phyloP scores from a whole-genome alignment of 805 yeast species.

The Wickerhamomyces rabaulensis region DNA sequence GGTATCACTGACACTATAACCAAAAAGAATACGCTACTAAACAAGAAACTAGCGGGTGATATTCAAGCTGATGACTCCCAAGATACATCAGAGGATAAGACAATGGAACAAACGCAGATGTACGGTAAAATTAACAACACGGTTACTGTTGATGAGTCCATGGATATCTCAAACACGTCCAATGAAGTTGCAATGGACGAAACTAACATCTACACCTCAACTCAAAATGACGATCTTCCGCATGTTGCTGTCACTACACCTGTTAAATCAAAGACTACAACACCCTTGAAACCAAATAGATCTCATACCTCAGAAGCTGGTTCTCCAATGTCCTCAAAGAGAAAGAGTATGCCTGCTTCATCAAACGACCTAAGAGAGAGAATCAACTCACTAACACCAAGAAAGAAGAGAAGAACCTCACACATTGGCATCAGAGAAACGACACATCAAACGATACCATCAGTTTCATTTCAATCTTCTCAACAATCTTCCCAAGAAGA shows the following conservation, averaged over 20 bases:
- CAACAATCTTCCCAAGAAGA: slow-evolving; percentile 7
- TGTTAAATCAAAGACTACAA: slow-evolving; percentile 1
- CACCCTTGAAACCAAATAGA: slow-evolving; percentile 22
- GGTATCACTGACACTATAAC: slow-evolving; percentile 15
- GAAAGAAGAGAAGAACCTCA: slow-evolving; percentile 13
- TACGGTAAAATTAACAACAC: slow-evolving; percentile 5
- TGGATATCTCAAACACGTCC: neutral
- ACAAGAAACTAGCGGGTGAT: slow-evolving; percentile 6
- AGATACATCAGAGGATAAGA: neutral
- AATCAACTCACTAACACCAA: slow-evolving; percentile 23
- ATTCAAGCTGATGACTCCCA: neutral
- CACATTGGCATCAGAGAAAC: neutral
- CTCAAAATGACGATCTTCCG: neutral
- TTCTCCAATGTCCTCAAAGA: slow-evolving; percentile 23
- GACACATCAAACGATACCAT: neutral
- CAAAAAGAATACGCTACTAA: slow-evolving; percentile 15
- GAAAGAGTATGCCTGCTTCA: slow-evolving; percentile 7
- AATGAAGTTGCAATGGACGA: slow-evolving; percentile 15
- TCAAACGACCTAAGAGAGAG: slow-evolving; percentile 17
- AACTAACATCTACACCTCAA: slow-evolving; percentile 4
- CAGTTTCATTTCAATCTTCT: neutral
- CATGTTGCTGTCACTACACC: neutral
- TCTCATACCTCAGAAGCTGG: slow-evolving; percentile 27
- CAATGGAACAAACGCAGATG: slow-evolving; percentile 17
- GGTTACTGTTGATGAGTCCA: neutral